Evolutionary conservation across 164 flowering plant species (phyloP), one percentile per base, ranked within the genome.

Genomic region (Dillenia suffruticosa): DNA sequence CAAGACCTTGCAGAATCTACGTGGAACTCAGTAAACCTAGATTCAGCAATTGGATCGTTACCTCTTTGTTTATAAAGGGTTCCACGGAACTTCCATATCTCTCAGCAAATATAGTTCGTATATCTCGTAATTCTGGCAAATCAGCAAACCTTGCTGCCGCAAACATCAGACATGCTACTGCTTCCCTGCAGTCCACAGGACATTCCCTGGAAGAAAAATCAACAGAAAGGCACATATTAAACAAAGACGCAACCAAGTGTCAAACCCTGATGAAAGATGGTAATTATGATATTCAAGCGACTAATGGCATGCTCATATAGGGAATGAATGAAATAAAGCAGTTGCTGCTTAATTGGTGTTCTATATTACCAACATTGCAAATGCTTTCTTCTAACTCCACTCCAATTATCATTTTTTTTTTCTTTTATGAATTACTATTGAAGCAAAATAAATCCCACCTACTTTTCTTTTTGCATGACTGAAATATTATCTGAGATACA

Each of bases 131-230:
- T 26, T 82, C 87, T 10, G 87, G 87, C 49, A 82, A 52, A 54
- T 80, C 84, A n/a, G 87, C 65, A 53, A 82, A 72, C 66, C 87
- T 70, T 44, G 87, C 82, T 48, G 87, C 84, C 15, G 84, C 81
- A 59, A 64, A 74, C 51, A 74, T 64, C 61, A 82, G 47, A 56
- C 82, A 76, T 45, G 79, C 26, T 11, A 82, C 76, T 12, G 84
- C 82, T 62, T 78, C 87, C 44, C 49, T 75, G 74, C 87, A 80
- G 56, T 78, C 81, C 13, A 76, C 79, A n/a, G 87, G 87, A 56
- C 87, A 82, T 44, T 76, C 82, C 9, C 87, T 78, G 59, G 2
- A 50, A 16, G 40, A 32, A 12, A 8, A 45, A 47, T 1, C 40
- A 15, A 51, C 22, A 5, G 19, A 4, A 52, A 56, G 14, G 46